Evolutionary conservation across 108 stramenopile species (phyloP).

Genomic region (Cyclotella kingstonii): DNA sequence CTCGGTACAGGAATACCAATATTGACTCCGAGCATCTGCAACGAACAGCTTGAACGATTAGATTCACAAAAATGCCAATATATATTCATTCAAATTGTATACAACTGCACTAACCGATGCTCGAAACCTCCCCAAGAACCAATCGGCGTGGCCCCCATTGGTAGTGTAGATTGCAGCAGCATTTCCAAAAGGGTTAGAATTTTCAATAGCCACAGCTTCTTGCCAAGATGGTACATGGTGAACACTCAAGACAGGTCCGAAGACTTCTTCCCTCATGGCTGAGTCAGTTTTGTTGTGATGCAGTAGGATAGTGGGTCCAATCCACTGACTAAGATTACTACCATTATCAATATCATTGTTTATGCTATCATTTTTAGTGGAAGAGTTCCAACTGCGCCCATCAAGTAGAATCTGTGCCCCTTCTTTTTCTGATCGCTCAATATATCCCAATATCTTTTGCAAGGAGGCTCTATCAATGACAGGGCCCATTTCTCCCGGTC

Average conservation of each 20-base stretch:
- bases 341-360: too few species aligned
- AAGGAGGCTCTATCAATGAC: constrained; percentile 84
- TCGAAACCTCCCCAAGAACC: constrained; percentile 85
- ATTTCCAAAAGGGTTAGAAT: constrained; percentile 94
- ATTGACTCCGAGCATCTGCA: constrained; percentile 83
- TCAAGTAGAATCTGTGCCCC: constrained; percentile 90
- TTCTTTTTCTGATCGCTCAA: constrained; percentile 69
- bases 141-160: constrained; percentile 90
- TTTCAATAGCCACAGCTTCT: constrained; percentile 93
- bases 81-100: background rate
- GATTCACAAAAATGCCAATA: background rate
- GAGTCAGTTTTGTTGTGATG: constrained; percentile 67
- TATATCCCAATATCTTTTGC: constrained; percentile 79
- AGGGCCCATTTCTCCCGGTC: constrained; percentile 87
- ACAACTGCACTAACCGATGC: constrained; percentile 45
- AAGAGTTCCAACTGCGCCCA: constrained; percentile 89
- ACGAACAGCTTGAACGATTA: background rate
- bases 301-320: constrained; percentile 90
- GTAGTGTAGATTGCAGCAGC: constrained; percentile 93
- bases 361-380: too few species aligned
- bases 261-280: constrained; percentile 89
- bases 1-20: constrained; percentile 90
- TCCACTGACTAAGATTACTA: too few species aligned
- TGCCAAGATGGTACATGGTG: constrained; percentile 78
- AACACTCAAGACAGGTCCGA: constrained; percentile 91